Base-by-base conservation (phyloP, 2,329 filamentous ascomycete genomes). In the Penicillium brasilianum region DNA sequence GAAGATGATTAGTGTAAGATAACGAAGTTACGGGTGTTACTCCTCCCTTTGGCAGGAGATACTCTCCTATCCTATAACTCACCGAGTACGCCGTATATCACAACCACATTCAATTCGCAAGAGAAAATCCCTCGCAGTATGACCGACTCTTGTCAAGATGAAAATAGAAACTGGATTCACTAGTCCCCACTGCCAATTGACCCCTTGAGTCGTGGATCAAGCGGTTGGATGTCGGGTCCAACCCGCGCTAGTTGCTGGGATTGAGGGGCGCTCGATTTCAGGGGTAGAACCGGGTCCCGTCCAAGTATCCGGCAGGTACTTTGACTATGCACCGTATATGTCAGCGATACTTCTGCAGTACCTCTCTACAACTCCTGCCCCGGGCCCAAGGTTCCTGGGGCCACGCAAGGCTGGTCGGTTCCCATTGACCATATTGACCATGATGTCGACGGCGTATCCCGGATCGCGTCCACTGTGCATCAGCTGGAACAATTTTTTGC, bases 141-240 rank as follows among this genome's bases (percentile, higher is more conserved):
- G 10, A 28, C n/a, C 25, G 22, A 22, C 11, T 11, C 43, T 28
- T 16, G 43, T 3, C 28, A 4, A 13, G 41, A 44, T 50, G 28
- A 28, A 57, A 60, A 56, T 57, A 57, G 53, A 54, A 56, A 53
- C 53, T 43, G 43, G 30, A 54, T 28, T 64, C 64, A 65, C 62
- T 66, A 66, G 62, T 63, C 49, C 34, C 51, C 44, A 53, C 30
- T 39, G 54, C 43, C 56, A 41, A 49, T 44, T 36, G 53, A 46
- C 62, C 62, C 64, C 64, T 66, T 66, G 64, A 66, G 62, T 66
- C 59, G 62, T 63, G 58, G 55, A 66, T 61, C 22, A 10, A 46
- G 46, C 49, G 50, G 57, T 60, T 60, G 44, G 62, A 48, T 28
- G 22, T 18, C 30, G 44, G 44, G 43, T 46, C 57, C 57, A 39